Conservation (phyloP, 2,329 filamentous ascomycete species). For the Diaporthe humulicola region DNA sequence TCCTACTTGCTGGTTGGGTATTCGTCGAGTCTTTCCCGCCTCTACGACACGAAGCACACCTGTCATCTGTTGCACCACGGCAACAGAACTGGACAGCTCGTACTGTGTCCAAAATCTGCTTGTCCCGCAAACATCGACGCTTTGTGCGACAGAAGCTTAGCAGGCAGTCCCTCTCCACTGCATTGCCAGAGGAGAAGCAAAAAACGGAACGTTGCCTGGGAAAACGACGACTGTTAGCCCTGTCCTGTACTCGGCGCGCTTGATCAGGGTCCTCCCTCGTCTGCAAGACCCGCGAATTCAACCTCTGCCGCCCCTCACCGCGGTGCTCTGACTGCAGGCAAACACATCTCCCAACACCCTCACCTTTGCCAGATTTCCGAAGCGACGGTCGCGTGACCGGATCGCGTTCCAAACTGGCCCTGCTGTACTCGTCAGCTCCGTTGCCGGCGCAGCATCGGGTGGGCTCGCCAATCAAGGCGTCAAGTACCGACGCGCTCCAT, state of each 20-base stretch:
- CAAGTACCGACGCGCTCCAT: slow-evolving; percentile 62
- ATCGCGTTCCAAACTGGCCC: slow-evolving; percentile 70
- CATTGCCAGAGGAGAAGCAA: slow-evolving; percentile 24
- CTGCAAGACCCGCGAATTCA: slow-evolving; percentile 38
- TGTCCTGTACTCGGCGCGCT: slow-evolving; percentile 32
- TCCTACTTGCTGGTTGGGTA: slow-evolving; percentile 22
- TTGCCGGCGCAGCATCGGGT: slow-evolving; percentile 76
- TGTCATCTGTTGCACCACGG: slow-evolving; percentile 37
- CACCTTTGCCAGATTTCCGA: slow-evolving; percentile 31
- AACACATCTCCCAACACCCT: slow-evolving; percentile 33
- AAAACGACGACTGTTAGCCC: slow-evolving; percentile 34
- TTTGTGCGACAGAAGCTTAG: slow-evolving; percentile 36
- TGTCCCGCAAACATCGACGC: slow-evolving; percentile 37
- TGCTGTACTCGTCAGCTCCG: slow-evolving; percentile 71
- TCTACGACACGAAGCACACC: slow-evolving; percentile 39
- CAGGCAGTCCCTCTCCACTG: slow-evolving; percentile 27
- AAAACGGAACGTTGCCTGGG: slow-evolving; percentile 24
- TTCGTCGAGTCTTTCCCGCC: slow-evolving; percentile 35
- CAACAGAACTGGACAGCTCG: slow-evolving; percentile 32
- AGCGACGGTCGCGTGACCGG: slow-evolving; percentile 49
- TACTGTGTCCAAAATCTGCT: slow-evolving; percentile 34
- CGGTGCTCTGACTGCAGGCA: slow-evolving; percentile 27
- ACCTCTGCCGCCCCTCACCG: slow-evolving; percentile 33
- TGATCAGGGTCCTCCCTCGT: slow-evolving; percentile 33
- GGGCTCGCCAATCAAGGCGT: slow-evolving; percentile 69